Conservation (phyloP, 2,329 filamentous ascomycete species). For the Fusarium sp. region DNA sequence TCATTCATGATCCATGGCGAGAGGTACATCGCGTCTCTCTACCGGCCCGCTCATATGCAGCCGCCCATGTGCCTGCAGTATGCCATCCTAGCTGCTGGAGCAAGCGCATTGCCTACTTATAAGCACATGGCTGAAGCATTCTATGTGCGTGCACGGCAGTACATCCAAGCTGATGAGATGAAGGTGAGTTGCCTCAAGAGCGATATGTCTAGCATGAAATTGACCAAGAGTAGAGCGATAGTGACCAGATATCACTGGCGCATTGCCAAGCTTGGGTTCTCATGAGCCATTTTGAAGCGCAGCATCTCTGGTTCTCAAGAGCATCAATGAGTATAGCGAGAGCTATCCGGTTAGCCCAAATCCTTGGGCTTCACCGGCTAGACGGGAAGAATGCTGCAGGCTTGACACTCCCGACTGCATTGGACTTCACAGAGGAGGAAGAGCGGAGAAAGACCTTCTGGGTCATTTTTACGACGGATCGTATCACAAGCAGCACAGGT, state of each 20-base stretch:
- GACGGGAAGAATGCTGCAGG: conserved; percentile 32
- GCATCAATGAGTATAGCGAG: conserved; percentile 83
- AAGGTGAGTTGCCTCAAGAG: conserved; percentile 56
- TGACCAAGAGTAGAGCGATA: conserved; percentile 56
- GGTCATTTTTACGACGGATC: conserved; percentile 81
- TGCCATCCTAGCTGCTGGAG: conserved; percentile 81
- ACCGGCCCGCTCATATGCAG: conserved; percentile 75
- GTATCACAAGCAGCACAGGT: conserved; percentile 86
- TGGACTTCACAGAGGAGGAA: conserved; percentile 77
- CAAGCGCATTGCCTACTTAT: conserved; percentile 77
- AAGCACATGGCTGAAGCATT: conserved; percentile 76
- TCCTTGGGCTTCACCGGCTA: conserved; percentile 80
- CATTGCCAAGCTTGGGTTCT: conserved; percentile 83
- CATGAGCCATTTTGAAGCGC: conserved; percentile 80
- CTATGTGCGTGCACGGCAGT: conserved; percentile 83
- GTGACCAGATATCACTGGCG: conserved; percentile 54
- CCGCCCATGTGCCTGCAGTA: conserved; percentile 85
- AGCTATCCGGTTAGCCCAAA: conserved; percentile 75
- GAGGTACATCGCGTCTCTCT: conserved; percentile 77
- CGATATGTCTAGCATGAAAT: conserved; percentile 62
- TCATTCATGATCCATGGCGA: conserved; percentile 80
- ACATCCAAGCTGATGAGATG: conserved; percentile 84
- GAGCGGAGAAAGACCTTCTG: conserved; percentile 85
- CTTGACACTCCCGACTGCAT: conserved; percentile 63
- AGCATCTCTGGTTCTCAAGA: conserved; percentile 81